A percentile compares a stretch with the other conserved stretches of the same genome.
Evolutionary conservation across 352 stramenopile genomes (phyloP).

Genomic region (Phytophthora hibernalis): DNA sequence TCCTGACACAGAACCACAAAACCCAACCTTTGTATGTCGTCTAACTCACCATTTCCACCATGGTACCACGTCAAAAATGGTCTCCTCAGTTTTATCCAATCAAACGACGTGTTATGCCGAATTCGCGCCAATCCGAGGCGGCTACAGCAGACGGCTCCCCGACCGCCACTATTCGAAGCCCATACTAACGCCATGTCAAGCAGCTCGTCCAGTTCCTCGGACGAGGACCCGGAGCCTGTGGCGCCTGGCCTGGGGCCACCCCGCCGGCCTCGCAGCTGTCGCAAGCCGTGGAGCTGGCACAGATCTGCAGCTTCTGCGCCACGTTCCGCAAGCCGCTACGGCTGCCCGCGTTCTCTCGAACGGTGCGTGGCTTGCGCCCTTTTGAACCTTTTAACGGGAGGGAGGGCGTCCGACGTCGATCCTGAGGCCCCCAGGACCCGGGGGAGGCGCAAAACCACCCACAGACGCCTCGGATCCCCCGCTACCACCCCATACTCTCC

Average conservation of each 20-base stretch:
- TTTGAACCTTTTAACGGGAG: background rate
- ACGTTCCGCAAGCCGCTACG: slow-evolving; percentile 78
- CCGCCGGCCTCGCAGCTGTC: slow-evolving; percentile 39
- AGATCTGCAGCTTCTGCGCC: slow-evolving; percentile 80
- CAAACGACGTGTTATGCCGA: background rate
- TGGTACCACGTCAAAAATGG: too few species aligned
- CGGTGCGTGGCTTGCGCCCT: slow-evolving; percentile 50
- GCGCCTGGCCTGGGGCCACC: slow-evolving; percentile 5
- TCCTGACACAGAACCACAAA: slow-evolving; percentile 6
- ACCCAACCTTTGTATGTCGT: slow-evolving; percentile 1
- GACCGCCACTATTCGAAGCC: slow-evolving; percentile 4
- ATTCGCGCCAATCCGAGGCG: background rate
- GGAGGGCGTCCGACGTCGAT: slow-evolving; percentile 11
- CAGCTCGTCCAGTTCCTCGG: slow-evolving; percentile 52
- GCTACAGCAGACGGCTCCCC: background rate
- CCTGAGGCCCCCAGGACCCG: slow-evolving; percentile 6
- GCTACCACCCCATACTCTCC: slow-evolving; percentile 17
- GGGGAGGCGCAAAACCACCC: slow-evolving; percentile 9
- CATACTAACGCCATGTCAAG: slow-evolving; percentile 51
- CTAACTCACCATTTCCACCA: too few species aligned
- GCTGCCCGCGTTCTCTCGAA: slow-evolving; percentile 73
- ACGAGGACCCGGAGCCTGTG: slow-evolving; percentile 39
- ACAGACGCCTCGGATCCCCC: slow-evolving; percentile 9
- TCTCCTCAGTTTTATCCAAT: background rate
- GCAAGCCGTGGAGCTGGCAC: slow-evolving; percentile 61